These are phyloP conservation scores for Ascoidea tarda DNA, from an alignment of 805 yeast species.

Conservation along the genomic window DNA sequence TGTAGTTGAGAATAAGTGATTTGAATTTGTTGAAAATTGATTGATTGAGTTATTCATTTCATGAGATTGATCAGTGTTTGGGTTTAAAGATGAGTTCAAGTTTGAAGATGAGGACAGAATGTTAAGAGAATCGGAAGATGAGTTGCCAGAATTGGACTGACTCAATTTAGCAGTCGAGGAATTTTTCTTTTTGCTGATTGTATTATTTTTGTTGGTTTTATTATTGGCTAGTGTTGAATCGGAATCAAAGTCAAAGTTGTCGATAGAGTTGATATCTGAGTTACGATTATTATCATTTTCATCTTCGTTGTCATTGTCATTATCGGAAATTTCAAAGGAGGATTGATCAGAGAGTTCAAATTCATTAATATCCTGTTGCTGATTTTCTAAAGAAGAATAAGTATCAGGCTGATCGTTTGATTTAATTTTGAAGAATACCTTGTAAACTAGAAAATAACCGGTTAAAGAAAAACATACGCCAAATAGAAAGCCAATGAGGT, in stretches of 20 bases:
- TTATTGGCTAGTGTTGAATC: not conserved
- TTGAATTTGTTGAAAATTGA: slow-evolving; percentile 3
- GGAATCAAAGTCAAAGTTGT: not conserved
- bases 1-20: not conserved
- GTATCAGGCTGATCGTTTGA: not conserved
- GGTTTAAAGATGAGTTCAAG: not conserved
- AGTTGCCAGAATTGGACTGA: not conserved
- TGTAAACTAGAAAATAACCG: slow-evolving; percentile 3
- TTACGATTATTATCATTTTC: not conserved
- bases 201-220: not conserved
- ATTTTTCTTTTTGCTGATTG: not conserved
- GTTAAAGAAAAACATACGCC: slow-evolving; percentile 9
- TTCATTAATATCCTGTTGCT: not conserved
- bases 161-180: not conserved
- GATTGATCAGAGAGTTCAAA: slow-evolving; percentile 1
- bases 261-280: not conserved
- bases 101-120: too few species aligned
- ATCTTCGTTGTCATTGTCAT: not conserved
- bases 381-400: not conserved
- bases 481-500: slow-evolving; percentile 7
- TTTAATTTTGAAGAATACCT: slow-evolving; percentile 3
- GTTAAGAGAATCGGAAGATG: slow-evolving; percentile 2
- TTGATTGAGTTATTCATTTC: not conserved
- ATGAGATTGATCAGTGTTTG: not conserved
- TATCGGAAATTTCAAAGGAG: not conserved